These are phyloP conservation scores for Moesziomyces parantarcticus DNA, from an alignment of 1,284 basidiomycete genomes.

Conservation along the genomic window DNA sequence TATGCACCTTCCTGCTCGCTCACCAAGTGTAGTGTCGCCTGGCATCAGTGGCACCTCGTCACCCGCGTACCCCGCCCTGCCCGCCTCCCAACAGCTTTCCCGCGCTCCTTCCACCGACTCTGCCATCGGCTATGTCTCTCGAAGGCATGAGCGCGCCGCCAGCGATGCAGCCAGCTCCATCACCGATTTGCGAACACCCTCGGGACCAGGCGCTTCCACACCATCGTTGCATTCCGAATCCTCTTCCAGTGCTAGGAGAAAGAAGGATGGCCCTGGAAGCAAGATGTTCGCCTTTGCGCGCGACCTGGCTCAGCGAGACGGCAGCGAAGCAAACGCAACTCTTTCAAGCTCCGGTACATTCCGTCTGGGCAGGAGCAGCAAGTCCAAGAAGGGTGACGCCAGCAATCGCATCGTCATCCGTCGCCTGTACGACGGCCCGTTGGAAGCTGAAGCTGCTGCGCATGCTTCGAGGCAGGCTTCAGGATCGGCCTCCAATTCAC, in stretches of 20 bases:
- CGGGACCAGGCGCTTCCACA: constrained; percentile 17
- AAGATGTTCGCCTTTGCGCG: constrained; percentile 43
- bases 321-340: constrained; percentile 8
- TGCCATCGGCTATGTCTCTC: constrained; percentile 6
- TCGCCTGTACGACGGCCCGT: constrained; percentile 31
- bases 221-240: constrained; percentile 35
- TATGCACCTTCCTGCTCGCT: constrained; percentile 12
- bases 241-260: constrained; percentile 27
- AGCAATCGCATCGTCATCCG: constrained; percentile 32
- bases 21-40: constrained; percentile 5
- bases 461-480: neutral
- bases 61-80: constrained; percentile 17
- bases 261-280: constrained; percentile 32
- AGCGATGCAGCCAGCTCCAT: constrained; percentile 28
- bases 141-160: constrained; percentile 26
- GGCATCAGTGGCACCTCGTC: constrained; percentile 19
- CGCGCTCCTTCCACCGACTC: constrained; percentile 30
- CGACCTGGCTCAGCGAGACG: constrained; percentile 25
- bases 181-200: constrained; percentile 9
- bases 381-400: constrained; percentile 24
- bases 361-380: constrained; percentile 26
- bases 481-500: constrained; percentile 1
- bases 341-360: constrained; percentile 25
- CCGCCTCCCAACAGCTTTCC: constrained; percentile 17
- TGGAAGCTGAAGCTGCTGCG: constrained; percentile 28